Conservation (phyloP, 2,329 filamentous ascomycete species). For the Phyllosticta citribraziliensis region DNA sequence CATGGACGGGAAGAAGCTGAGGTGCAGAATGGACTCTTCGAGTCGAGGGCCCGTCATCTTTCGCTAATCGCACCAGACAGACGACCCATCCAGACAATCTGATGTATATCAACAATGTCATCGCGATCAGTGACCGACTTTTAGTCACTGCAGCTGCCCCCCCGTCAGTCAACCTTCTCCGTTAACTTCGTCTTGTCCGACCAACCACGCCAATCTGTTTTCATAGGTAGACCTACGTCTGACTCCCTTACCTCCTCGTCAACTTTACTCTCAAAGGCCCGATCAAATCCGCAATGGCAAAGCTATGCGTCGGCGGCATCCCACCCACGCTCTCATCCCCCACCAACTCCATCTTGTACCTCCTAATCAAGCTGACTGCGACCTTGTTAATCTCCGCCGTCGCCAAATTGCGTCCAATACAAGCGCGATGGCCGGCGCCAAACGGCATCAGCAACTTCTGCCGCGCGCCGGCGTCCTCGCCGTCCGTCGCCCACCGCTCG, state of each 20-base stretch:
- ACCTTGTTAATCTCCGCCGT: not conserved
- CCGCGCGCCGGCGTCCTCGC: not conserved
- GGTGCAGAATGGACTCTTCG: no score
- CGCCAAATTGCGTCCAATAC: conserved; percentile 1
- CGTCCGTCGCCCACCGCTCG: not conserved
- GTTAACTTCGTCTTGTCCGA: no score
- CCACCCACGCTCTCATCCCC: not conserved
- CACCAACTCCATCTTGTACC: not conserved
- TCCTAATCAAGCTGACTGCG: not conserved
- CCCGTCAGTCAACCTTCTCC: no score
- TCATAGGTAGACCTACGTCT: no score
- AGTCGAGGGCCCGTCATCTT: no score
- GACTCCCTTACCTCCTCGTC: not conserved
- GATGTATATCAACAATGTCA: no score
- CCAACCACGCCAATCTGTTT: no score
- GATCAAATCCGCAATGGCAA: not conserved
- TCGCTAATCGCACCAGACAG: no score
- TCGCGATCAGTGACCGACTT: no score
- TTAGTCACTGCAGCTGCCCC: no score
- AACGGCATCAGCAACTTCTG: not conserved
- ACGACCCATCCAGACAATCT: no score
- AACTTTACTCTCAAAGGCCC: not conserved
- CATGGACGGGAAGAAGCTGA: no score
- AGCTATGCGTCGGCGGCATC: not conserved
- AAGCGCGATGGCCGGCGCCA: conserved; percentile 1